Conservation (phyloP, 331 rosid species). For the Quercus tomentella region DNA sequence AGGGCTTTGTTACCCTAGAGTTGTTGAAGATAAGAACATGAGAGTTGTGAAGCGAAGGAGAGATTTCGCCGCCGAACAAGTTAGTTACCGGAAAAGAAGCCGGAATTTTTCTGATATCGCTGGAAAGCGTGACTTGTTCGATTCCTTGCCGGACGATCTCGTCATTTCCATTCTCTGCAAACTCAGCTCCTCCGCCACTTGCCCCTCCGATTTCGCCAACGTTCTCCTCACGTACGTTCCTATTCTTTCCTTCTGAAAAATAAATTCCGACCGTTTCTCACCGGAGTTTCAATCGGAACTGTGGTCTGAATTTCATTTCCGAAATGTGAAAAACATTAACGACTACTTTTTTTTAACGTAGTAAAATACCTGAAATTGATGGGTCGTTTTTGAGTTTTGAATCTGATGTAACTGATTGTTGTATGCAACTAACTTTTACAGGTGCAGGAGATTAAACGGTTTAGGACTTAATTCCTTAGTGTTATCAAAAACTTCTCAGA, state of each 20-base stretch:
- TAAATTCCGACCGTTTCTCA: not conserved
- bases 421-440: constrained; percentile 19
- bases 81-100: constrained; percentile 36
- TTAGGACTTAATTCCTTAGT: constrained; percentile 61
- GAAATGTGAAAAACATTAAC: no score
- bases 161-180: constrained; percentile 62
- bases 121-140: constrained; percentile 46
- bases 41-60: constrained; percentile 27
- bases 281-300: no score
- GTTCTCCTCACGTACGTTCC: constrained; percentile 60
- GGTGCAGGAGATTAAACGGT: constrained; percentile 74
- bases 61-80: constrained; percentile 17
- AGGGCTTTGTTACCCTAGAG: constrained; percentile 61
- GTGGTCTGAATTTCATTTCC: no score
- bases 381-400: no score
- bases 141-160: constrained; percentile 83
- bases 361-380: no score
- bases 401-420: not conserved
- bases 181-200: constrained; percentile 56
- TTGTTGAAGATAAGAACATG: not conserved
- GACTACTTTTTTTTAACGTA: not conserved
- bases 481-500: constrained; percentile 58
- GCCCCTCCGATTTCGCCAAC: constrained; percentile 68
- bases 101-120: constrained; percentile 18
- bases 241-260: not conserved